Evolutionary conservation across 2,329 filamentous ascomycete genomes (phyloP), one percentile per base, ranked within the genome.

Genomic region (Fusarium sp.): DNA sequence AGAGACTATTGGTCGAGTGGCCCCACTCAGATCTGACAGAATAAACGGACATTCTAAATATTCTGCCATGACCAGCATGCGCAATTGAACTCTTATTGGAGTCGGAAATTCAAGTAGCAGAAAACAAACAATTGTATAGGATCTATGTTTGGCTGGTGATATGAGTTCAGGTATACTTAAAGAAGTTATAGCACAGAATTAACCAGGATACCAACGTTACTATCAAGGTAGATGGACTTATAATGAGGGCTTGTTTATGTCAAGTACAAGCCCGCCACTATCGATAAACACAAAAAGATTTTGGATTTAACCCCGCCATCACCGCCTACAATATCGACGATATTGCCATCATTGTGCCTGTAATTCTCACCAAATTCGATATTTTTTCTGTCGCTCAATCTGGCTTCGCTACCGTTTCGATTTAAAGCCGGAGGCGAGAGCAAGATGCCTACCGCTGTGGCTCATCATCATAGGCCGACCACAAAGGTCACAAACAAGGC

Each of bases 381-480:
- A 54, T 65, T 65, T 62, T 57, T 53, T 22, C 37, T 51, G 40
- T 54, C 42, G 29, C 32, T 49, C 85, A 90, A 83, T 67, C 82
- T 91, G 88, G 88, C 86, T 83, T 91, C 91, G 58, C 82, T 94
- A 81, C 93, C 94, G 5, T 97, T 91, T 78, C 87, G 94, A 82
- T 97, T 97, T 83, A 97, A 97, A 85, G 92, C 91, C 80, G 91
- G 92, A 78, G 85, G 88, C 81, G 85, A 86, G 80, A 86, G 86
- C 81, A 92, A 87, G 76, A 96, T 96, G 93, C 90, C 92, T 77
- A 87, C 89, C 81, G 85, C 86, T 65, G 86, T 88, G 77, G 79
- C 85, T 73, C 94, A 98, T 81, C 94, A 95, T 78, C 96, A 99
- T 81, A 89, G 95, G 80, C 93, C 93, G 77, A 98, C 94, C 62